Percentiles rank a stretch among this genome's conserved stretches.
phyloP scores from a whole-genome alignment of 441 rosid species.

The Gossypium laxum region DNA sequence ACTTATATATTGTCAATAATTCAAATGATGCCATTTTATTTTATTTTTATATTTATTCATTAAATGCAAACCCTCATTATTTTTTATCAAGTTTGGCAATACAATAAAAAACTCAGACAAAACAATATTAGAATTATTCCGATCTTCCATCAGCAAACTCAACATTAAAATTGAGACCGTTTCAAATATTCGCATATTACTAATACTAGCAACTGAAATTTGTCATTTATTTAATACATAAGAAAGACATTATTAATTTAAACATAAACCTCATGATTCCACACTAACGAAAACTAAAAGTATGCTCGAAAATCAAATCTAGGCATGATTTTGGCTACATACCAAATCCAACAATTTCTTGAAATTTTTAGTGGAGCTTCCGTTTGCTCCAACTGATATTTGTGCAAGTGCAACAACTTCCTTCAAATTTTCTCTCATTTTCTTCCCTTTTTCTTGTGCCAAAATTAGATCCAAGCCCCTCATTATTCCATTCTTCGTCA shows the following conservation, averaged over 20 bases:
- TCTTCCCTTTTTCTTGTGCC: conserved; percentile 7
- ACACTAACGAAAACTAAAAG: neutral
- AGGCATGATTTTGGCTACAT: neutral
- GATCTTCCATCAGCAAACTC: too few relatives aligned
- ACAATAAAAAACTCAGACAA: too few relatives aligned
- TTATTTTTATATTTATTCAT: too few relatives aligned
- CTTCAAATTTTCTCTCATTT: conserved; percentile 6
- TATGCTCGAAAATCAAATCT: neutral
- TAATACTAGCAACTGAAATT: too few relatives aligned
- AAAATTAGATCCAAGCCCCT: conserved; percentile 5
- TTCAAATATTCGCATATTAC: too few relatives aligned
- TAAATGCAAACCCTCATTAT: too few relatives aligned
- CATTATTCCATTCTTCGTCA: conserved; percentile 16
- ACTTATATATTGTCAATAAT: too few relatives aligned
- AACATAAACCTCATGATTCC: neutral
- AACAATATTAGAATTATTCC: too few relatives aligned
- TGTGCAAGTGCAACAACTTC: neutral
- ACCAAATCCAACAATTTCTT: conserved; percentile 3
- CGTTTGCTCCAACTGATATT: neutral
- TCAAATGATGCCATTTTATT: too few relatives aligned
- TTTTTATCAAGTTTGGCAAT: too few relatives aligned
- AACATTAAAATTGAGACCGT: too few relatives aligned
- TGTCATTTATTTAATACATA: too few relatives aligned
- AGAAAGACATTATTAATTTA: neutral
- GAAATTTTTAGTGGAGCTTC: conserved; percentile 4